Percentiles rank a stretch among this genome's conserved stretches.
Conservation (phyloP, 2,329 filamentous ascomycete species). For the Diaporthe helianthi region DNA sequence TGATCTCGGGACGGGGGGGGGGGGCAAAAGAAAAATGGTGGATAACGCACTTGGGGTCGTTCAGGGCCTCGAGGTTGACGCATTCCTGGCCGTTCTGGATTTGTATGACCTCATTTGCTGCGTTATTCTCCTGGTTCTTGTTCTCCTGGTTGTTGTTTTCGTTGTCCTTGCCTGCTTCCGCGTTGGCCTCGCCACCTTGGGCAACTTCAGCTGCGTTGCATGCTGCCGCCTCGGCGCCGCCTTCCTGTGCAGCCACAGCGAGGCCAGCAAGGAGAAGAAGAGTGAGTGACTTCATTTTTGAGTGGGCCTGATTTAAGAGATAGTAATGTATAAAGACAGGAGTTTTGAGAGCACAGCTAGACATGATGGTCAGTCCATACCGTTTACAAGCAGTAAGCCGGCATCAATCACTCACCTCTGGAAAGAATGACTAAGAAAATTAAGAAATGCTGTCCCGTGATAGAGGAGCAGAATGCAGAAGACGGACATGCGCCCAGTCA, state of each 20-base stretch:
- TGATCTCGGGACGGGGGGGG: too few species aligned
- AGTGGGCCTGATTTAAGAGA: neutral
- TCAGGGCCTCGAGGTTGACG: conserved; percentile 26
- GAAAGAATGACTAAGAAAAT: conserved; percentile 19
- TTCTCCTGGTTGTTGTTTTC: neutral
- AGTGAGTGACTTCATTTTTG: conserved; percentile 27
- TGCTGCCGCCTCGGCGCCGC: conserved; percentile 18
- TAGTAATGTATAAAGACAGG: conserved; percentile 15
- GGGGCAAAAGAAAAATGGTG: neutral
- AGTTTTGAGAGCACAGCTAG: conserved; percentile 15
- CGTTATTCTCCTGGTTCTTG: neutral
- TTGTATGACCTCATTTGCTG: neutral
- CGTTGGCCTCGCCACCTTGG: conserved; percentile 10
- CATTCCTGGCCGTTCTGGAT: conserved; percentile 22
- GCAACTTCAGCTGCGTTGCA: neutral
- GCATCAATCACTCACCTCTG: neutral
- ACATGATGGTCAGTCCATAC: neutral
- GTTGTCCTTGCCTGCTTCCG: neutral
- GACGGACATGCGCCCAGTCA: neutral
- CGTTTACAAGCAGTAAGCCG: neutral
- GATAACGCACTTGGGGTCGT: conserved; percentile 20
- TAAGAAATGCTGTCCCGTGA: neutral
- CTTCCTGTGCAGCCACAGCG: conserved; percentile 29
- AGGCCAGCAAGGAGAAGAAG: conserved; percentile 35
- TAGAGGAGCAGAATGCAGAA: neutral